Evolutionary conservation across 495 filamentous ascomycete genomes (phyloP), one percentile per base, ranked within the genome.

Genomic region (Talaromyces wortmannii): DNA sequence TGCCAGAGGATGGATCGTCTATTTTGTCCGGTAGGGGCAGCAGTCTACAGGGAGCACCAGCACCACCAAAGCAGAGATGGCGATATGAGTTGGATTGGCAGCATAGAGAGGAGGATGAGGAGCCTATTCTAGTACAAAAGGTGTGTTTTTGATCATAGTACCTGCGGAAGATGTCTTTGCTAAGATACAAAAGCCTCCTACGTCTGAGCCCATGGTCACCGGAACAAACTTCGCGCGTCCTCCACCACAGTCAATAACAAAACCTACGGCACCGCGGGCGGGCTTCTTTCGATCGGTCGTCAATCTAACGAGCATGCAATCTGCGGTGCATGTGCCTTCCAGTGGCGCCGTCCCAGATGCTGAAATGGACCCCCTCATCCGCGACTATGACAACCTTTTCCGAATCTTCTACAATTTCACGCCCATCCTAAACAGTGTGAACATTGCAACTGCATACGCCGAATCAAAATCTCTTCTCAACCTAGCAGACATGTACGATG

Each of bases 371-470:
- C 71, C 72, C 48, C 76, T 89, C 23, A 72, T 96, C 33, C 87
- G 88, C 47, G 89, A 94, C 67, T 96, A 96, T 67, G 91, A 95
- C 67, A 96, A 95, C 71, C 78, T 96, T 52, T 90, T 96, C 67
- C 86, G 91, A 53, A 82, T 91, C 47, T 95, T 95, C 76, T 96
- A 96, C 74, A 95, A 96, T 67, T 87, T 95, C 65, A 74, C 90
- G 2, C 91, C 91, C 0, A 61, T 79, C 5, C 79, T 97, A 31
- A 90, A 95, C 72, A 78, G 79, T 17, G 80, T 91, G 66, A 91
- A 92, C 66, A 92, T 96, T 56, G 89, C 90, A 57, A 85, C 89
- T 59, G 88, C 90, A 15, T 97, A 97, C 68, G 82, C 91, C 31
- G 88, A 96, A 66, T 95, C 90, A 79, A 94, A 95, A 68, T 83